A percentile compares a stretch with the other conserved stretches of the same genome.
Conservation (phyloP, 2,329 filamentous ascomycete genomes). For the Lasiodiplodia sp. region DNA sequence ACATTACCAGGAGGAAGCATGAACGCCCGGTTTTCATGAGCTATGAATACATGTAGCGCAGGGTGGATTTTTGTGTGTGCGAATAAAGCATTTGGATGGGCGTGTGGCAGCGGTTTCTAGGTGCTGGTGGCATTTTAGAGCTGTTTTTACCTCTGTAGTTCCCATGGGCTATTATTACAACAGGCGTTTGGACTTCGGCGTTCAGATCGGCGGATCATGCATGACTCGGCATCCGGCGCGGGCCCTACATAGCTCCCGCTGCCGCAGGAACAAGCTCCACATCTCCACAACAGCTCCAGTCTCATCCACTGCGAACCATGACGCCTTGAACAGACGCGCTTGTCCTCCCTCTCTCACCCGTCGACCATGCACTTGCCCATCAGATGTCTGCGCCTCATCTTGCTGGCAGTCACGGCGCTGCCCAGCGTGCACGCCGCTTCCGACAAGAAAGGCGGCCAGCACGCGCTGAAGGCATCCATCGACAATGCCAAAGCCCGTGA, state of each 20-base stretch:
- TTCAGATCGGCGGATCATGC: not conserved
- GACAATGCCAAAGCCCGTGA: slow-evolving; percentile 19
- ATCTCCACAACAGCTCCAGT: slow-evolving; percentile 20
- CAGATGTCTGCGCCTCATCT: not conserved
- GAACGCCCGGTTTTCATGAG: slow-evolving; percentile 32
- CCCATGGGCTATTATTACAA: not conserved
- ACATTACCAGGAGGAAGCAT: slow-evolving; percentile 34
- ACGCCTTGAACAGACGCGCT: slow-evolving; percentile 11
- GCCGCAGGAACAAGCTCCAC: slow-evolving; percentile 12
- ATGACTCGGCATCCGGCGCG: slow-evolving; percentile 11
- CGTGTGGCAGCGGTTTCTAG: not conserved
- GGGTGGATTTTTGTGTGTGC: not conserved
- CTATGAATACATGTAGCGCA: not conserved
- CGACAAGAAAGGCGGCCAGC: slow-evolving; percentile 21
- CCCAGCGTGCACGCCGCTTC: slow-evolving; percentile 12
- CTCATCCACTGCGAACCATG: slow-evolving; percentile 6
- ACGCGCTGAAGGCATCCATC: slow-evolving; percentile 9
- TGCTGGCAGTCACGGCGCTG: slow-evolving; percentile 13
- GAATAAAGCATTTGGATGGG: not conserved
- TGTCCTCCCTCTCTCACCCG: not conserved
- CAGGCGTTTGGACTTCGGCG: not conserved
- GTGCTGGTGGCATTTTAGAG: not conserved
- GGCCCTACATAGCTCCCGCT: slow-evolving; percentile 14
- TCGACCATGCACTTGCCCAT: slow-evolving; percentile 8
- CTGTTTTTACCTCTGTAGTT: not conserved